phyloP scores from a whole-genome alignment of 345 rosid species.

The Nasturtium officinale region DNA sequence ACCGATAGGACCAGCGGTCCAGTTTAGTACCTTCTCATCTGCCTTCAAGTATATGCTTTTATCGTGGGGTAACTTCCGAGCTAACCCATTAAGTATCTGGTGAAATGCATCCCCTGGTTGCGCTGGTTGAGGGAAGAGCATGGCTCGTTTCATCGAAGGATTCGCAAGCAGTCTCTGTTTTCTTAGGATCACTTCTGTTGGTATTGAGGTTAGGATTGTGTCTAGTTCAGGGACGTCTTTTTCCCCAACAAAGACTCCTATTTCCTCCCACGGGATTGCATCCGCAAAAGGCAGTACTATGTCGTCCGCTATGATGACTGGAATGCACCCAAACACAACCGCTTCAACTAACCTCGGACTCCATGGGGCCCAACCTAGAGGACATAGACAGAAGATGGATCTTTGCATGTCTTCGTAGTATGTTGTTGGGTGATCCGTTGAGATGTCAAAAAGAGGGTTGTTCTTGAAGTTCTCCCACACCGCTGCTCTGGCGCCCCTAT shows the following conservation, averaged over 20 bases:
- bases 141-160: conserved; percentile 91
- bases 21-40: conserved; percentile 64
- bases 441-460: conserved; percentile 92
- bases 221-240: conserved; percentile 83
- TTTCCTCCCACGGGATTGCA: conserved; percentile 99
- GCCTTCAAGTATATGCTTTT: conserved; percentile 56
- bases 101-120: conserved; percentile 94
- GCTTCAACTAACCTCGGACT: conserved; percentile 98
- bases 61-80: conserved; percentile 79
- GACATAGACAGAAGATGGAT: conserved; percentile 89
- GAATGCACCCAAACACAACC: conserved; percentile 97
- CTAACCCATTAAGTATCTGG: conserved; percentile 88
- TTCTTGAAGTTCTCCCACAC: conserved; percentile 98
- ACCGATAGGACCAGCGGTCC: conserved; percentile 86
- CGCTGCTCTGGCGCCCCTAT: conserved; percentile 97
- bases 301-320: conserved; percentile 94
- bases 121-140: conserved; percentile 95
- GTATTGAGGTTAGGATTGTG: conserved; percentile 79
- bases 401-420: conserved; percentile 98
- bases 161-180: conserved; percentile 93
- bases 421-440: conserved; percentile 91
- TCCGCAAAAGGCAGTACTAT: conserved; percentile 92
- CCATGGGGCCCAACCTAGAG: conserved; percentile 99
- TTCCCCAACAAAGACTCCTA: conserved; percentile 87
- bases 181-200: conserved; percentile 72